Base-by-base conservation (phyloP, 73 alveolate species). In the Diophrys appendiculata region DNA sequence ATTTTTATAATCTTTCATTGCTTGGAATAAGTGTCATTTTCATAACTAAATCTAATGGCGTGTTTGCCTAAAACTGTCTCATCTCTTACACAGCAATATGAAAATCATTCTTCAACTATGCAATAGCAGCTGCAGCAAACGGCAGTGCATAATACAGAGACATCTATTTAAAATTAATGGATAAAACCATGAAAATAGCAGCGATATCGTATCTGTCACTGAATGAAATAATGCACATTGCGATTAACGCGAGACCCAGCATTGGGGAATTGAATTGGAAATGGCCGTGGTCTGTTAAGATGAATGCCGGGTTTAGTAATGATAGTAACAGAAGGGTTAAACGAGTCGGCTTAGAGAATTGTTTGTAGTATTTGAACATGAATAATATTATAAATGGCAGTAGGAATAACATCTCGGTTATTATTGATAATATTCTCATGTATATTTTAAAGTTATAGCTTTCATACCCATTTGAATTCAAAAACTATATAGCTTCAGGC, bases 221-320 rank as follows among this genome's bases (percentile, higher is more conserved):
- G 5, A 11, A 31, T 60, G 81, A 80, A 70, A 91, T 88, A 67
- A 64, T 81, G 53, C 72, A 87, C 55, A 91, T 84, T 28, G 97
- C 93, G 80, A 92, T 80, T 27, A 95, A 82, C 23, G 85, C 91
- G 33, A 95, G 88, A 29, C 98, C 99, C 84, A 87, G 97, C 98
- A 91, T 93, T 14, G 83, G 91, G 68, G 77, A 71, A 81, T 96
- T 94, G 75, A 79, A 92, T 73, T 97, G 93, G 92, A 95, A 97
- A 82, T 97, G 99, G 1, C 99, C 99, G 78, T 97, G 98, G 82
- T 97, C 99, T 0, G 96, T 93, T 76, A 96, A 86, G 31, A 94
- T 83, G 78, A 94, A 75, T 11, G 91, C 84, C 65, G 99, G 99
- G 22, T 87, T 72, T 65, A 89, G 55, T 54, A 86, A 68, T 26